Base-by-base conservation (phyloP, 1,284 basidiomycete species). In the Cutaneotrichosporon spelunceum region DNA sequence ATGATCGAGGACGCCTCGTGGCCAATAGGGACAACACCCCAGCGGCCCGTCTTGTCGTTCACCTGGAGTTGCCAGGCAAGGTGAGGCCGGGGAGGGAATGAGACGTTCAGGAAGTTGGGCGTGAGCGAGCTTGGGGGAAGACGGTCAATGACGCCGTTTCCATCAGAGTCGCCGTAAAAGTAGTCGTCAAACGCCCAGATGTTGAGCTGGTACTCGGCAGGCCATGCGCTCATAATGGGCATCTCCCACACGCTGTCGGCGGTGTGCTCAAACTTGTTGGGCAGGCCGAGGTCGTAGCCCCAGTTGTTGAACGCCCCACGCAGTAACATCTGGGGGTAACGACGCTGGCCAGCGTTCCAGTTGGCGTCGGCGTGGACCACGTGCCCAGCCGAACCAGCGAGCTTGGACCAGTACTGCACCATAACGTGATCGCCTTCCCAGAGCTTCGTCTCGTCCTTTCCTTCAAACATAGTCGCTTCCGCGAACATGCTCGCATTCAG, bases 231-330 rank as follows among this genome's bases (percentile, higher is more conserved):
- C 87, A 91, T 91, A 73, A 94, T 86, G 72, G 77, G 76, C 34
- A 79, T 66, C 48, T 67, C 56, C 78, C 78, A 79, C 24, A 66
- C 64, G 21, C 86, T 84, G 44, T 90, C 82, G 3, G 78, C 77
- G 48, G 83, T 83, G 60, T 87, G 84, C 44, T 78, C 79, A 85
- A 93, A 88, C 65, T 83, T 71, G 44, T 88, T 83, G 0, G 83
- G 69, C 52, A 91, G 83, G 72, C 92, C 92, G 64, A 86, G 82
- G 80, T 94, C 92, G 72, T 85, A 93, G 63, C 92, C 92, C 91
- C 91, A 95, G 49, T 84, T 80, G 73, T 95, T 95, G 83, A 91
- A 95, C 1, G 86, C 84, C 57, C 92, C 92, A 70, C 92, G 87
- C 52, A 87, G 88, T 55, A 95, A 81, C 69, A 93, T 82, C 73